Conservation (phyloP, 768 basidiomycete genomes). For the Xerocomus potaroensis region DNA sequence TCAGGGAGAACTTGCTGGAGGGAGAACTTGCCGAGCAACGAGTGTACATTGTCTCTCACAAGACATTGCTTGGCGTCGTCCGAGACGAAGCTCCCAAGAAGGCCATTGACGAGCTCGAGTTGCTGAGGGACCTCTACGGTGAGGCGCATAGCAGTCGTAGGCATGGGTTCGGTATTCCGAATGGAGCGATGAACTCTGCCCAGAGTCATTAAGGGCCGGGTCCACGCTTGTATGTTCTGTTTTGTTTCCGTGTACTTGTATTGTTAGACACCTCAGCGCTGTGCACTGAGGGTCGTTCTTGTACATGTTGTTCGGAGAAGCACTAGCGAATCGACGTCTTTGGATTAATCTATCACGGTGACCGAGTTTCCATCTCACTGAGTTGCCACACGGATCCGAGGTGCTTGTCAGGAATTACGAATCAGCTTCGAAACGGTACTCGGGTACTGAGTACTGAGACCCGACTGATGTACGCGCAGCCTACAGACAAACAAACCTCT, state of each 20-base stretch:
- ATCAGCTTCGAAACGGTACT: no score
- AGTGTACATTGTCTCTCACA: conserved; percentile 29
- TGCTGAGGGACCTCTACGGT: conserved; percentile 22
- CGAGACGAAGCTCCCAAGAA: conserved; percentile 19
- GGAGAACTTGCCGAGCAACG: conserved; percentile 27
- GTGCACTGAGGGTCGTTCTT: no score
- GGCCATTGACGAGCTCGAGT: conserved; percentile 26
- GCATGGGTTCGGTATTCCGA: conserved; percentile 7
- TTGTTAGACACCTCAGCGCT: not conserved
- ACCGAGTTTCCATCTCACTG: no score
- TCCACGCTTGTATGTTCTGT: not conserved
- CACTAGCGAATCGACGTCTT: no score
- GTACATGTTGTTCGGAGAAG: no score
- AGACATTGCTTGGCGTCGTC: conserved; percentile 21
- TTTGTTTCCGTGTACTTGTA: not conserved
- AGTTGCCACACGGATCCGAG: no score
- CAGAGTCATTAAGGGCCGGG: conserved; percentile 11
- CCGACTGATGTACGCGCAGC: no score
- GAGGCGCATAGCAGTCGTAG: conserved; percentile 12
- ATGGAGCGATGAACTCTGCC: not conserved
- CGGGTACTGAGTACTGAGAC: no score
- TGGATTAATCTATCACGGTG: no score
- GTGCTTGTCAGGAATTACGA: no score
- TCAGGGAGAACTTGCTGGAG: conserved; percentile 21
- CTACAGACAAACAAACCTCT: no score